These are phyloP conservation scores for Ogataea neopini DNA, from an alignment of 805 yeast genomes.

Conservation along the genomic window DNA sequence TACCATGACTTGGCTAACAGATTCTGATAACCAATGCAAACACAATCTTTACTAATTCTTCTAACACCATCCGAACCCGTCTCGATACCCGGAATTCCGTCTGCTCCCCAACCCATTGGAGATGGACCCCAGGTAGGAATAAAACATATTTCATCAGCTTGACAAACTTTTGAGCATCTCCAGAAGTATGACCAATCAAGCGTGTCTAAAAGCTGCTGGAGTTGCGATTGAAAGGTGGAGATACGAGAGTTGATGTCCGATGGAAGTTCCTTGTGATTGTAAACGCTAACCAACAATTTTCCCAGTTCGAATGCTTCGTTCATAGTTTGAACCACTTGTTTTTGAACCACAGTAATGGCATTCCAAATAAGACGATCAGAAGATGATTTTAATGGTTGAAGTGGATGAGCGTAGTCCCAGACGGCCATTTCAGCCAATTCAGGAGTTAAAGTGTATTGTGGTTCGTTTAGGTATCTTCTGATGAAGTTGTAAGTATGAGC, in stretches of 20 bases:
- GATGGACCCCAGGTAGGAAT: constrained; percentile 65
- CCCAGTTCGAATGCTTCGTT: constrained; percentile 39
- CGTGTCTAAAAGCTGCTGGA: constrained; percentile 37
- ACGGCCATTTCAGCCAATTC: constrained; percentile 37
- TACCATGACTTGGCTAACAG: not conserved
- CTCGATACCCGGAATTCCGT: constrained; percentile 26
- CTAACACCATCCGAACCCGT: constrained; percentile 24
- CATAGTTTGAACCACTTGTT: constrained; percentile 38
- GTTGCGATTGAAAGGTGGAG: constrained; percentile 23
- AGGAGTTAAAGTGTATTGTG: constrained; percentile 15
- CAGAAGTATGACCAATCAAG: constrained; percentile 49
- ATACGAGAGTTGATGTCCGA: constrained; percentile 24
- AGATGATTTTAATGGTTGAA: constrained; percentile 37
- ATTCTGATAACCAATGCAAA: constrained; percentile 20
- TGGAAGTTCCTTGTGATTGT: constrained; percentile 9
- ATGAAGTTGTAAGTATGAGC: constrained; percentile 44
- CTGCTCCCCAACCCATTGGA: constrained; percentile 46
- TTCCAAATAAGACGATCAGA: constrained; percentile 53
- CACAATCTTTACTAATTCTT: constrained; percentile 28
- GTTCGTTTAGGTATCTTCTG: constrained; percentile 42
- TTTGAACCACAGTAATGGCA: constrained; percentile 43
- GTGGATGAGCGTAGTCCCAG: constrained; percentile 49
- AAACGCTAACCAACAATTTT: constrained; percentile 25
- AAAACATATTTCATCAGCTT: constrained; percentile 50
- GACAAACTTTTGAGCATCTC: constrained; percentile 44